These are phyloP conservation scores for Gnetum montanum DNA, from an alignment of 75 land plant species.

Conservation along the genomic window DNA sequence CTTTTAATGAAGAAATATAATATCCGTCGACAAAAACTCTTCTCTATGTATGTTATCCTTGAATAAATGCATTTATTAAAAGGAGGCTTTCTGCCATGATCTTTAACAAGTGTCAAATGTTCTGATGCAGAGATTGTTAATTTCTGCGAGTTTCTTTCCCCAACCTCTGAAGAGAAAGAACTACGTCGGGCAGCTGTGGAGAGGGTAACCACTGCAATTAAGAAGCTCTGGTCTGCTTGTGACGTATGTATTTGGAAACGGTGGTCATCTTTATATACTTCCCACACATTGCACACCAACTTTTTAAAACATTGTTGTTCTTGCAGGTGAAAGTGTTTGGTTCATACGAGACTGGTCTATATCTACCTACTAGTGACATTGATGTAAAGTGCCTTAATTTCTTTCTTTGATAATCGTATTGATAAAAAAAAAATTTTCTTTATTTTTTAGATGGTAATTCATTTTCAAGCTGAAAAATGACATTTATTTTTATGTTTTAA, in stretches of 20 bases:
- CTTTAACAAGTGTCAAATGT: too few relatives aligned
- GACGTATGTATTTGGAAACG: conserved; percentile 38
- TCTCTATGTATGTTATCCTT: too few relatives aligned
- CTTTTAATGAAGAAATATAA: too few relatives aligned
- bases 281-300: background rate
- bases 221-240: conserved; percentile 78
- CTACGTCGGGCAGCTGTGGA: conserved; percentile 51
- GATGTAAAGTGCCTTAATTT: conserved; percentile 93
- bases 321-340: conserved; percentile 90
- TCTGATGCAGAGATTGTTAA: conserved; percentile 83
- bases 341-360: conserved; percentile 90
- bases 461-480: too few relatives aligned
- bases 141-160: conserved; percentile 85
- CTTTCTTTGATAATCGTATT: too few relatives aligned
- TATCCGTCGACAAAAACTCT: too few relatives aligned
- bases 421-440: too few relatives aligned
- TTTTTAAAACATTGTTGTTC: background rate
- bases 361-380: conserved; percentile 88
- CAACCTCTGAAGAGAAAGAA: conserved; percentile 71
- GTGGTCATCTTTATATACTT: background rate
- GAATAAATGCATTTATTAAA: too few relatives aligned
- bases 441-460: too few relatives aligned
- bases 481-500: too few relatives aligned
- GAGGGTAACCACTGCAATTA: conserved; percentile 54
- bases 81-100: too few relatives aligned